Conservation (phyloP, 129 eudicot species). For the Ambrosia trifida region DNA sequence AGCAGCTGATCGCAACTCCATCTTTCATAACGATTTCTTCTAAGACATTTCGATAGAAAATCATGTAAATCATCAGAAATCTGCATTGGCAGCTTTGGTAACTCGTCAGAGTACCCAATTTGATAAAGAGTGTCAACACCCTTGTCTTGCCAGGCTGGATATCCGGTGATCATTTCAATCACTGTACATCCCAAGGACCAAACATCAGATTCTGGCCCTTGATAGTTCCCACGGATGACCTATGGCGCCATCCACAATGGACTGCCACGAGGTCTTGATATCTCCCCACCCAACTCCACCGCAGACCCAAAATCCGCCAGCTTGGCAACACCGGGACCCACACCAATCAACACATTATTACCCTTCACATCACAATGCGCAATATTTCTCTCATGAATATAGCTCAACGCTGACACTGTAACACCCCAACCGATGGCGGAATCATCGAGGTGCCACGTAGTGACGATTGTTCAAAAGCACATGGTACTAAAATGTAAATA, state of each 20-base stretch:
- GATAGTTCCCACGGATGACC: conserved; percentile 61
- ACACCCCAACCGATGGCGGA: no score
- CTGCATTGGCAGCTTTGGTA: conserved; percentile 44
- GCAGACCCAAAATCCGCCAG: conserved; percentile 76
- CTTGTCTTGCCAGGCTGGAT: conserved; percentile 56
- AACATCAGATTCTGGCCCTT: conserved; percentile 61
- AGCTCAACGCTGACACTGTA: conserved; percentile 49
- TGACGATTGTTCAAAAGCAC: no score
- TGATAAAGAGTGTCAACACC: conserved; percentile 42
- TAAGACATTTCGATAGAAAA: conserved; percentile 51
- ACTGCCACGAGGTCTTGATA: conserved; percentile 55
- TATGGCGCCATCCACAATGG: conserved; percentile 92
- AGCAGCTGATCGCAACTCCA: conserved; percentile 68
- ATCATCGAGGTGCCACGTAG: no score
- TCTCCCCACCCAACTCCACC: conserved; percentile 1
- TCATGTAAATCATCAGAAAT: conserved; percentile 44
- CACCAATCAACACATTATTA: conserved; percentile 48
- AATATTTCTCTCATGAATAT: conserved; percentile 51
- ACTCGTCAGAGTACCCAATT: conserved; percentile 53
- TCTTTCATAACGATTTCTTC: conserved; percentile 34
- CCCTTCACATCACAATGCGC: conserved; percentile 82
- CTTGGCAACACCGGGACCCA: conserved; percentile 40
- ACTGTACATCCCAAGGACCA: conserved; percentile 42
- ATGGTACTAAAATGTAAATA: no score
- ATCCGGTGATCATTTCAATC: conserved; percentile 71